Conservation (phyloP, 192 early-diverging fungal species). For the Umbelopsis isabellina region DNA sequence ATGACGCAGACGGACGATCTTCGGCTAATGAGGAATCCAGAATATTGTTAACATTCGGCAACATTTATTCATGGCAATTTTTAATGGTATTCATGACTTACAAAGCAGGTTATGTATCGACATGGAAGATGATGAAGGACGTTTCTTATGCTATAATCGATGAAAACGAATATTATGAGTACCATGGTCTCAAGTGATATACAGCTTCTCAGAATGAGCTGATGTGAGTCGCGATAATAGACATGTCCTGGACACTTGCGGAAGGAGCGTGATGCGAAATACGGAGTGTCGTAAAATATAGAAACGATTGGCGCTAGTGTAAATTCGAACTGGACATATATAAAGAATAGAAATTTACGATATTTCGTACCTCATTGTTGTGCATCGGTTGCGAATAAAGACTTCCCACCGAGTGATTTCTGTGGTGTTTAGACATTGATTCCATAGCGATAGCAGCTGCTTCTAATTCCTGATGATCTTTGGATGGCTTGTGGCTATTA, state of each 20-base stretch:
- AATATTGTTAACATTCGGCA: no score
- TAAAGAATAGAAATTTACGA: background rate
- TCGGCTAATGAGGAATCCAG: background rate
- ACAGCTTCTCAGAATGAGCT: no score
- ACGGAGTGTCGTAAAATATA: background rate
- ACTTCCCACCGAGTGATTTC: background rate
- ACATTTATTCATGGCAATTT: background rate
- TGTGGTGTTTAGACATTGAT: conserved; percentile 13
- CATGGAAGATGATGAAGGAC: background rate
- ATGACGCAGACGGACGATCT: background rate
- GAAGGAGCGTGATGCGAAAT: no score
- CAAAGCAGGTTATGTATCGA: conserved; percentile 17
- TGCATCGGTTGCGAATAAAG: background rate
- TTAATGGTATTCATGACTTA: background rate
- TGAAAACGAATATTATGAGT: background rate
- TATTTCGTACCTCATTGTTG: conserved; percentile 4
- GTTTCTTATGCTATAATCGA: background rate
- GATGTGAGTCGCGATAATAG: no score
- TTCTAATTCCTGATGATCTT: conserved; percentile 5
- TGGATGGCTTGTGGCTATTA: conserved; percentile 1
- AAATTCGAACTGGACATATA: background rate
- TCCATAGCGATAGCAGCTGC: conserved; percentile 2
- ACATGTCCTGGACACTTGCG: background rate
- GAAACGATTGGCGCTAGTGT: background rate
- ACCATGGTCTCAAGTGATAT: background rate